Evolutionary conservation across 2,329 filamentous ascomycete species (phyloP).

Genomic region (Pseudogymnoascus sp.): DNA sequence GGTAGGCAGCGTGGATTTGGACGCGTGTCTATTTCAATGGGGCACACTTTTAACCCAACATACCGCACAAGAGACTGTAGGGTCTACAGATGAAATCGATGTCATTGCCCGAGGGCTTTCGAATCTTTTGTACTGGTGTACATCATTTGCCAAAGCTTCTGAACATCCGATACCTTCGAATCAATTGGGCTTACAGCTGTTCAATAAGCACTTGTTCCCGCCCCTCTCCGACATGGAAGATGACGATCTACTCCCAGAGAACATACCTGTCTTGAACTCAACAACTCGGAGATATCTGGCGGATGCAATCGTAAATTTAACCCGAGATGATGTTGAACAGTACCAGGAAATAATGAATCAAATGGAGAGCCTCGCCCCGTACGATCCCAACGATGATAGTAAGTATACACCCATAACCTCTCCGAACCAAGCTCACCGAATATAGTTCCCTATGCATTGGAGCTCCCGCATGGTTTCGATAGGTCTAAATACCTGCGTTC

Average conservation of each 20-base stretch:
- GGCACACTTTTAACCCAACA: constrained; percentile 32
- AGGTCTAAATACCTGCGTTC: constrained; percentile 62
- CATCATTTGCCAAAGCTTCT: constrained; percentile 22
- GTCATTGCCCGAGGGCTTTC: constrained; percentile 29
- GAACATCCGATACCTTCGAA: constrained; percentile 11
- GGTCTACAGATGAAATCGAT: constrained; percentile 26
- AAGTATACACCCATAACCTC: constrained; percentile 19
- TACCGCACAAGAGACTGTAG: constrained; percentile 32
- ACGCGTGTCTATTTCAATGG: constrained; percentile 24
- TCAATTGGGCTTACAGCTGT: constrained; percentile 40
- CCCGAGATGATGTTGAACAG: constrained; percentile 42
- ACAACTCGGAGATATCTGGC: constrained; percentile 52
- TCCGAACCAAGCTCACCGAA: constrained; percentile 19
- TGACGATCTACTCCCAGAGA: constrained; percentile 15
- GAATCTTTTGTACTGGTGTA: constrained; percentile 29
- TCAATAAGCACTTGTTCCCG: constrained; percentile 61
- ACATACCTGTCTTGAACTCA: constrained; percentile 42
- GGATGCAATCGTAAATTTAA: constrained; percentile 49
- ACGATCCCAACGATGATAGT: constrained; percentile 36
- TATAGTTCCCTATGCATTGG: constrained; percentile 48
- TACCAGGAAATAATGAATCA: constrained; percentile 44
- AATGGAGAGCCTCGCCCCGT: constrained; percentile 43
- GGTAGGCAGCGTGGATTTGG: constrained; percentile 17
- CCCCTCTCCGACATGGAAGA: constrained; percentile 31
- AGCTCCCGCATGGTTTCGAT: constrained; percentile 56